These are phyloP conservation scores for Rhodotorula kratochvilovae DNA, from an alignment of 768 basidiomycete species.

Conservation along the genomic window DNA sequence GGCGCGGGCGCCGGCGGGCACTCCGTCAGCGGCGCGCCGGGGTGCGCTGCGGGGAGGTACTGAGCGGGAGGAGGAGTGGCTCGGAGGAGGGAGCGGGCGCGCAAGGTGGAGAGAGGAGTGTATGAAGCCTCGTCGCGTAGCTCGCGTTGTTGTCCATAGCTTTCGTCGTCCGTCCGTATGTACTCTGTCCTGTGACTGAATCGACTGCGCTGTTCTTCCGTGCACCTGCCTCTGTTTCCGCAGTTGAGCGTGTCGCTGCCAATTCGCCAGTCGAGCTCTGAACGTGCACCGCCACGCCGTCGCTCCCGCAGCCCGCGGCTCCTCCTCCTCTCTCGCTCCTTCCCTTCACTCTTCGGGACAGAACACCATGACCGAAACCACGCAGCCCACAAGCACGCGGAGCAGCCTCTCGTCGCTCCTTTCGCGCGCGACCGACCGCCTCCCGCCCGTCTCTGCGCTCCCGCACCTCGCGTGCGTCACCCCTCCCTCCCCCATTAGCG, in stretches of 20 bases:
- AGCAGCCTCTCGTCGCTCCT: neutral
- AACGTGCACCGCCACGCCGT: neutral
- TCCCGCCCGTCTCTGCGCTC: neutral
- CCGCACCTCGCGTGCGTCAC: neutral
- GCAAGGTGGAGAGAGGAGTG: too few species aligned
- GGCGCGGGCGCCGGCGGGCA: neutral
- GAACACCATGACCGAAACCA: neutral
- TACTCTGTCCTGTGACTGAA: too few species aligned
- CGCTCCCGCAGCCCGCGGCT: too few species aligned
- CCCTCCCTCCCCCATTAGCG: neutral
- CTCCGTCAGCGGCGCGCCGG: neutral
- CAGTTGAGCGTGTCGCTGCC: too few species aligned
- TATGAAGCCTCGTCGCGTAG: too few species aligned
- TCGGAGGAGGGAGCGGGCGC: neutral
- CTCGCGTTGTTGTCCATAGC: too few species aligned
- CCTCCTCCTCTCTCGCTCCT: neutral
- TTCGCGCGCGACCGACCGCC: neutral
- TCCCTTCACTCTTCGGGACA: too few species aligned
- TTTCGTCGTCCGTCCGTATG: too few species aligned
- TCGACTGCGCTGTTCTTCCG: too few species aligned
- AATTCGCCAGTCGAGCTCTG: too few species aligned
- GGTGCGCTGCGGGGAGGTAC: neutral
- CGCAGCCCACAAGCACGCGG: neutral
- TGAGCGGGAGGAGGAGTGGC: neutral
- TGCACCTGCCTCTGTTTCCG: too few species aligned